Evolutionary conservation across 495 filamentous ascomycete genomes (phyloP).

Genomic region (Penicillium soppii): DNA sequence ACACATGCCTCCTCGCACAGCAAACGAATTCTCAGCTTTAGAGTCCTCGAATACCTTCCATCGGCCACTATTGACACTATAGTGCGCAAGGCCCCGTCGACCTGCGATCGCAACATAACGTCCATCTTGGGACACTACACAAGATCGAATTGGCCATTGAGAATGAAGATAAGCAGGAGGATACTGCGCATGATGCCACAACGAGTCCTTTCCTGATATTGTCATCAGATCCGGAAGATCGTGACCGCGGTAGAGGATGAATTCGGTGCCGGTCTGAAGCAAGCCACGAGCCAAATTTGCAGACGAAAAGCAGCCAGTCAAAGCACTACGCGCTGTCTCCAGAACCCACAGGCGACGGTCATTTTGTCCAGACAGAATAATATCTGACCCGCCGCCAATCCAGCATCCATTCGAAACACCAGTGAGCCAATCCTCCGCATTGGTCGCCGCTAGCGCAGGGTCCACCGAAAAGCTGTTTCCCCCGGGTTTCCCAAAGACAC

Average conservation of each 20-base stretch:
- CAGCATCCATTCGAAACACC: constrained; percentile 76
- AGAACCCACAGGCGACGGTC: constrained; percentile 82
- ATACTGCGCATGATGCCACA: constrained; percentile 91
- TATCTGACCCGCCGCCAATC: constrained; percentile 83
- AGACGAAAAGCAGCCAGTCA: constrained; percentile 85
- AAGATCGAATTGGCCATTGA: constrained; percentile 88
- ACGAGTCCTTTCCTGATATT: constrained; percentile 85
- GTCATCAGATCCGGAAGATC: constrained; percentile 85
- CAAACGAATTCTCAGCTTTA: constrained; percentile 81
- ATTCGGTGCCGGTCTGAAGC: constrained; percentile 78
- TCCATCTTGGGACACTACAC: constrained; percentile 85
- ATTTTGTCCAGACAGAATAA: constrained; percentile 66
- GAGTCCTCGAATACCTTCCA: constrained; percentile 93
- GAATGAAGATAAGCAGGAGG: constrained; percentile 80
- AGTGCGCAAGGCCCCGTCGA: constrained; percentile 88
- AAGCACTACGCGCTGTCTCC: constrained; percentile 88
- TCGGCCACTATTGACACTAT: constrained; percentile 88
- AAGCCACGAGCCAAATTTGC: constrained; percentile 86
- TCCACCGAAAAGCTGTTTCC: constrained; percentile 78
- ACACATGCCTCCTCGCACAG: constrained; percentile 93
- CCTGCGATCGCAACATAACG: constrained; percentile 94
- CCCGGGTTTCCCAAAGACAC: constrained; percentile 89
- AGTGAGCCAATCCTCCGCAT: constrained; percentile 75
- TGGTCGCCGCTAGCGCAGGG: constrained; percentile 56
- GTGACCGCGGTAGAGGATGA: constrained; percentile 91